Base-by-base conservation (phyloP, 129 eudicot species). In the Centrapalus pauciflorus region DNA sequence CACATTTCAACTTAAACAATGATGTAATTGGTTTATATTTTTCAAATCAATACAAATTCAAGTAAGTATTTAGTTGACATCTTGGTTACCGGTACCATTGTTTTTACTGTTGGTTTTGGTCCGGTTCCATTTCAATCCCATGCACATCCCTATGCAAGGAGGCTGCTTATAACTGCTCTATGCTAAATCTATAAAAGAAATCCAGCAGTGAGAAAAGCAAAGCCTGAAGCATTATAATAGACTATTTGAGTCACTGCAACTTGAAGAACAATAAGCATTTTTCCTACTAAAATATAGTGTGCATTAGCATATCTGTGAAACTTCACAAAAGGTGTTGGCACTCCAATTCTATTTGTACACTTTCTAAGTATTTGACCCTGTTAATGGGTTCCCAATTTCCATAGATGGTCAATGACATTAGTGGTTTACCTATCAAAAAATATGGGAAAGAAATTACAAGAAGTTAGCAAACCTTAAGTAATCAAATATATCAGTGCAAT, bases 401-500 rank as follows among this genome's bases (percentile, higher is more conserved):
- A 13, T 37, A 8, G 45, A 37, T 38, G 46, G 43, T 38, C 46
- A 38, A 38, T 10, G 14, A 38, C 3, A 38, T 2, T 38, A 6
- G 14, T 38, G 46, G 46, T 38, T 38, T 38, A 38, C 14, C 16
- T 12, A 37, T 4, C 50, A 38, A 21, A 6, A 17, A 4, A 48
- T 10, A 49, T 48, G 30, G 14, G 21, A 41, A 70, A 57, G 13
- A 6, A 58, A 48, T 19, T 50, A 32, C 14, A 74, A 26, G 43
- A 74, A 81, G 34, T 28, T 43, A 23, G 5, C 94, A 78, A 43
- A 91, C 96, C 98, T 93, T 67, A 93, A 61, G 80, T 93, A 93
- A 75, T 93, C 98, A 64, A 93, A 93, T 61, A 93, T 82, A 68
- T 93, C 96, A 4, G 98, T 93, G 85, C 98, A 93, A 64, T 93